Percentiles rank a stretch among this genome's conserved stretches.
Conservation (phyloP, 2,329 filamentous ascomycete species). For the Colletotrichum sp. region DNA sequence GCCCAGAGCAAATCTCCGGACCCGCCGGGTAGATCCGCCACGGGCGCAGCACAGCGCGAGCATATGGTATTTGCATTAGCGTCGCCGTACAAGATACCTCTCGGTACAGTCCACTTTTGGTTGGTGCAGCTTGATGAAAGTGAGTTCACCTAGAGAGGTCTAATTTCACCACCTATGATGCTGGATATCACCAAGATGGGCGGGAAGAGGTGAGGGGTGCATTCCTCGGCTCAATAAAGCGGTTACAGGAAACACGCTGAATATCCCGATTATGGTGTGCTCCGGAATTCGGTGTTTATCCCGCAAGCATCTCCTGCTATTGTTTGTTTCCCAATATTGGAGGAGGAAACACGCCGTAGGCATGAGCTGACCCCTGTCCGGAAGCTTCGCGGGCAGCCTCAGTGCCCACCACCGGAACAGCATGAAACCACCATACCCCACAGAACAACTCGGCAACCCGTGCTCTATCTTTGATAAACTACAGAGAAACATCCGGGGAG, state of each 20-base stretch:
- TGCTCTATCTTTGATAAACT: neutral
- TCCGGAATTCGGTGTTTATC: neutral
- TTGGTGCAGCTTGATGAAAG: neutral
- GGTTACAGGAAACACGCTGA: neutral
- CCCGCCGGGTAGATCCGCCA: neutral
- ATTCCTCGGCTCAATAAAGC: neutral
- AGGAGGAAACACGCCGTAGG: neutral
- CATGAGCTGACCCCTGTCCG: neutral
- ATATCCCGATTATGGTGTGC: neutral
- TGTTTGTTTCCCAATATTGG: neutral
- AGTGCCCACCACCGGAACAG: neutral
- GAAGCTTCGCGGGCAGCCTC: neutral
- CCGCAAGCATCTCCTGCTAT: neutral
- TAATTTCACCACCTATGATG: neutral
- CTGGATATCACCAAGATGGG: neutral
- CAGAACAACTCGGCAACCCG: neutral
- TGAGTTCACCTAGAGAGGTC: neutral
- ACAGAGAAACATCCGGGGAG: neutral
- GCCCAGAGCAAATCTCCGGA: neutral
- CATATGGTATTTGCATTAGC: neutral
- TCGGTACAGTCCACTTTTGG: neutral
- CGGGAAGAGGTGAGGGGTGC: neutral
- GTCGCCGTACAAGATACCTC: neutral
- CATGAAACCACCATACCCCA: neutral
- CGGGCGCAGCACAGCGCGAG: neutral